These are phyloP conservation scores for Nemania serpens DNA, from an alignment of 2,329 filamentous ascomycete species.

Conservation along the genomic window DNA sequence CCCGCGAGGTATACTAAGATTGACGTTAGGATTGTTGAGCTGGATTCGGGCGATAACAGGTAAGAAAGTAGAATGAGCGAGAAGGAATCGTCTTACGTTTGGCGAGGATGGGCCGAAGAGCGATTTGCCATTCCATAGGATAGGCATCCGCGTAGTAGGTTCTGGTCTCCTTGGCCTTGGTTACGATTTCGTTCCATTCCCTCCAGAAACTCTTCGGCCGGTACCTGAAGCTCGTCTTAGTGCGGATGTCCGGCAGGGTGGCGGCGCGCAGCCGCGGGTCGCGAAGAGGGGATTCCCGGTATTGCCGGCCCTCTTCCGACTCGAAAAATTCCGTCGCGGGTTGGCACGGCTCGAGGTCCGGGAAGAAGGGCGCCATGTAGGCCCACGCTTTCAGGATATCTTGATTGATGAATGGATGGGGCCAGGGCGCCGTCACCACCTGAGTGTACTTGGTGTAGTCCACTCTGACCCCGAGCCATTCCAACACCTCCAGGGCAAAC, in stretches of 20 bases:
- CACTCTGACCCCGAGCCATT: constrained; percentile 36
- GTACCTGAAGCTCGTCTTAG: constrained; percentile 44
- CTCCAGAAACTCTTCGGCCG: constrained; percentile 46
- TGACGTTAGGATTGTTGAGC: background rate
- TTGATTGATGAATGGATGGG: constrained; percentile 45
- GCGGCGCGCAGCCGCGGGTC: constrained; percentile 47
- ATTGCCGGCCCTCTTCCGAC: constrained; percentile 40
- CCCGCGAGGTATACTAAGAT: constrained; percentile 51
- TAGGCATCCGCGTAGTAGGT: constrained; percentile 35
- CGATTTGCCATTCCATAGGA: constrained; percentile 48
- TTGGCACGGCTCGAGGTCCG: constrained; percentile 31
- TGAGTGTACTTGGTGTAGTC: constrained; percentile 32
- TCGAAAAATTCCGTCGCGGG: constrained; percentile 42
- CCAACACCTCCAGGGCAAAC: constrained; percentile 37
- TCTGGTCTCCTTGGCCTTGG: constrained; percentile 26
- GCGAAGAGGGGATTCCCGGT: constrained; percentile 45
- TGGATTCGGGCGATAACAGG: background rate
- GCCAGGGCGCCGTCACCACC: constrained; percentile 30
- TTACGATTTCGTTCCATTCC: constrained; percentile 42
- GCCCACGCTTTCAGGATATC: constrained; percentile 46
- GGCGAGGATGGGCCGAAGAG: constrained; percentile 47
- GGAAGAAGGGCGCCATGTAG: constrained; percentile 47
- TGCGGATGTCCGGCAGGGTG: constrained; percentile 44
- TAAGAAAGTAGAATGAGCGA: background rate
- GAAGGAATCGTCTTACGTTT: constrained; percentile 31